Evolutionary conservation across 805 yeast genomes (phyloP), one percentile per base, ranked within the genome.

Genomic region (Cyberlindnera euphorbiae): DNA sequence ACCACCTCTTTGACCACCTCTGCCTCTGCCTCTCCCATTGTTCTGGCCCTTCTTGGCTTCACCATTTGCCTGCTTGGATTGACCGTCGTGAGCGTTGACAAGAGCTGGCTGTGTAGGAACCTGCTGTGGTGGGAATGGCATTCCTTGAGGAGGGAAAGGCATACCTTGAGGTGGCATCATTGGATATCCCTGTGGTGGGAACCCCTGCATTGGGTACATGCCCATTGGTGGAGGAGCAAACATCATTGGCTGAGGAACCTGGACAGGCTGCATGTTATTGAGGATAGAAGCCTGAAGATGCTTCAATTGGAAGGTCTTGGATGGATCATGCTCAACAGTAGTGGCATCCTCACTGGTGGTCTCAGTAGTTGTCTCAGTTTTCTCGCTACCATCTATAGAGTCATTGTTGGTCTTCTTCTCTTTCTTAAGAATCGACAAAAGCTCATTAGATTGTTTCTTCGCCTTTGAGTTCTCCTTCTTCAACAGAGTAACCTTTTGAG

Each of bases 401-500:
- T 19, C 22, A 15, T 28, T 19, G 10, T 10, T 17, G 7, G 19
- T 36, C 6, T 28, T 28, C 28, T 39, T 42, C n/a, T 43, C 42
- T 18, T 61, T 61, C 46, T 71, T 70, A 41, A 75, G 63, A 36
- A 68, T 53, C 8, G 65, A 59, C 39, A 74, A 54, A 18, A 75
- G 55, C 32, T 71, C 77, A 35, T 66, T 64, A 6, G 66, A 30
- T 55, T 23, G 54, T 53, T 47, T 60, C 54, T 49, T 17, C 10
- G 29, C 17, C 23, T 18, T 26, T 26, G 30, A 28, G 12, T 34
- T 12, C n/a, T 30, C 23, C 16, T 24, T 25, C 30, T 15, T 15
- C 4, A 19, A 9, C 22, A 19, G 9, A 19, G 34, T 9, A 19
- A 15, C 33, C 17, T 16, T 22, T 24, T 31, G 17, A 9, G 29